phyloP scores from a whole-genome alignment of 140 eudicot genomes.

The Cichorium intybus region DNA sequence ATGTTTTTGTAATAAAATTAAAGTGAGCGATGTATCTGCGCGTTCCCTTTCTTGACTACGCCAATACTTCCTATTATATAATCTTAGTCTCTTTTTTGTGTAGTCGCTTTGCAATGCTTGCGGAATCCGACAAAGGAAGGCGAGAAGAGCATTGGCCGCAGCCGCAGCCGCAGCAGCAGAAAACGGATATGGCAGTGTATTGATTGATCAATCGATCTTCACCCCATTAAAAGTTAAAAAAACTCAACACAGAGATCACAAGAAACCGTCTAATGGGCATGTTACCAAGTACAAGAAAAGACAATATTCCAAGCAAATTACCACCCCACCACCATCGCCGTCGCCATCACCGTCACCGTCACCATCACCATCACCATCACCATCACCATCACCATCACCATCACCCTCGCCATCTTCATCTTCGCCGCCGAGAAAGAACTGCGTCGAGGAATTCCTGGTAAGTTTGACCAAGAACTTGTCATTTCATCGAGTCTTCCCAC shows the following conservation, averaged over 20 bases:
- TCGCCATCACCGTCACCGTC: constrained; percentile 2
- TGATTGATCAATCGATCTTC: constrained; percentile 1
- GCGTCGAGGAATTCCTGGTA: constrained; percentile 40
- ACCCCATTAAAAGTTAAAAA: constrained; percentile 22
- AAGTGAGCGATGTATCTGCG: too few species aligned
- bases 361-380: not conserved
- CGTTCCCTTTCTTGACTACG: too few species aligned
- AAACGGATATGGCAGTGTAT: constrained; percentile 6
- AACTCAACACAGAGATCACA: constrained; percentile 29
- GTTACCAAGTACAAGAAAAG: constrained; percentile 31
- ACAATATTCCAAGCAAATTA: constrained; percentile 11
- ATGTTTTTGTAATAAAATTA: too few species aligned
- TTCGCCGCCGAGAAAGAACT: constrained; percentile 17
- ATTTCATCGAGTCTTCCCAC: constrained; percentile 31
- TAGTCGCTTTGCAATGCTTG: constrained; percentile 62
- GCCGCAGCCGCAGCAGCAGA: constrained; percentile 39
- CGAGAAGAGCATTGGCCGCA: constrained; percentile 48
- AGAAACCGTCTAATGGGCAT: constrained; percentile 13
- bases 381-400: constrained; percentile 1
- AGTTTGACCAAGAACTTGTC: constrained; percentile 40
- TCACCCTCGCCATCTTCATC: not conserved
- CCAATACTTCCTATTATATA: not conserved
- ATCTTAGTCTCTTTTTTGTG: not conserved
- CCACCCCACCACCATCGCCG: not conserved
- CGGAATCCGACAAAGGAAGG: constrained; percentile 65